Conservation (phyloP, 2,329 filamentous ascomycete species). For the Fusarium subglutinans region DNA sequence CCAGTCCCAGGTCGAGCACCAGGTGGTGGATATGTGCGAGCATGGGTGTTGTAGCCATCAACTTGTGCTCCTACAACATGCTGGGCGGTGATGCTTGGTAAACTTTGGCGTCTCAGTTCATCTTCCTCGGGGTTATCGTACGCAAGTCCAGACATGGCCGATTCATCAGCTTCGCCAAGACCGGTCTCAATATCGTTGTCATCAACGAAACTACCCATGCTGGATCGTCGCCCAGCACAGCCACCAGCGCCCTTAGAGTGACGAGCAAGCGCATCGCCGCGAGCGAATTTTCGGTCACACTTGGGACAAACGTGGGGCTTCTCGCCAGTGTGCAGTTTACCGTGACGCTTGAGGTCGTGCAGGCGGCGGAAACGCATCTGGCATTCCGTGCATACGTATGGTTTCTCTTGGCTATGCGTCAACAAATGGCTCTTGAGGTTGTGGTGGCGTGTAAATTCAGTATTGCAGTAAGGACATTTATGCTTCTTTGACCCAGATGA, state of each 20-base stretch:
- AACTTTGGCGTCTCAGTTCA: constrained; percentile 71
- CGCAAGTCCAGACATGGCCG: constrained; percentile 64
- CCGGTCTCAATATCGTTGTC: constrained; percentile 75
- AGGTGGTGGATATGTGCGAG: constrained; percentile 82
- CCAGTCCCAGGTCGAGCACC: constrained; percentile 60
- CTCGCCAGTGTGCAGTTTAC: constrained; percentile 96
- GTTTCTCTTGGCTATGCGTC: constrained; percentile 98
- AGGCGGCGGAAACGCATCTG: constrained; percentile 90
- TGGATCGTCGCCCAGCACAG: constrained; percentile 89
- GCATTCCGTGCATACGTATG: constrained; percentile 93
- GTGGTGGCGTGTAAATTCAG: constrained; percentile 96
- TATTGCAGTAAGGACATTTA: constrained; percentile 95
- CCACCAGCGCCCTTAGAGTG: constrained; percentile 97
- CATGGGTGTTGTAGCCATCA: constrained; percentile 66
- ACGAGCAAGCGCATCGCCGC: constrained; percentile 91
- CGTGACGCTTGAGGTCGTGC: constrained; percentile 95
- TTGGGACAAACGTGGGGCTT: constrained; percentile 94
- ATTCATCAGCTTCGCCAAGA: constrained; percentile 61
- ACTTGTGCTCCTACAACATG: constrained; percentile 66
- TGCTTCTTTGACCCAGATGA: constrained; percentile 80
- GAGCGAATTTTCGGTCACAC: constrained; percentile 92
- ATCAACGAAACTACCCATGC: constrained; percentile 82
- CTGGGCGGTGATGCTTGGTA: constrained; percentile 79
- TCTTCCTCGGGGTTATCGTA: constrained; percentile 69
- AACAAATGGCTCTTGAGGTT: constrained; percentile 97